Evolutionary conservation across 495 filamentous ascomycete genomes (phyloP).

Genomic region (Parachaetomium inaequale): DNA sequence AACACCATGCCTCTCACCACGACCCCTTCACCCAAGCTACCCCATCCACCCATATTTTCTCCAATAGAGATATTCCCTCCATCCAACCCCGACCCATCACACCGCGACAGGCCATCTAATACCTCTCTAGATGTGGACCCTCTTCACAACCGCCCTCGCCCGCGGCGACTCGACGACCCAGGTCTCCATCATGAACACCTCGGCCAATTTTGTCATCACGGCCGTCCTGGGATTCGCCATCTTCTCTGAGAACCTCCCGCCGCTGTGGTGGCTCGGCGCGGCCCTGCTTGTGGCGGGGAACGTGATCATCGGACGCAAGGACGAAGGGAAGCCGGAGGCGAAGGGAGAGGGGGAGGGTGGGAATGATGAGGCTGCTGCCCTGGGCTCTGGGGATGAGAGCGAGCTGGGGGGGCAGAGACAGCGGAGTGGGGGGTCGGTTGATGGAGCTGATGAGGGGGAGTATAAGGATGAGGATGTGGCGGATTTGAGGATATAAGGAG

Average conservation of each 20-base stretch:
- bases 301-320: slow-evolving; percentile 82
- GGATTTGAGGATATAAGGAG: slow-evolving; percentile 4
- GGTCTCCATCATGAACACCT: slow-evolving; percentile 90
- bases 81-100: too few relatives aligned
- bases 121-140: slow-evolving; percentile 71
- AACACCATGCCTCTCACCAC: neutral
- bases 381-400: neutral
- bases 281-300: slow-evolving; percentile 81
- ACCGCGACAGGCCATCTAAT: slow-evolving; percentile 20
- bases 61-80: neutral
- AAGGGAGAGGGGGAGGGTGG: neutral
- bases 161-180: slow-evolving; percentile 80
- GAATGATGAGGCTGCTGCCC: neutral
- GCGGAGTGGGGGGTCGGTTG: neutral
- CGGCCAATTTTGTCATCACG: slow-evolving; percentile 86
- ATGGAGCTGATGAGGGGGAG: neutral
- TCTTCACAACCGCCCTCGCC: slow-evolving; percentile 80
- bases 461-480: slow-evolving; percentile 23
- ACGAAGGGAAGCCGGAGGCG: slow-evolving; percentile 44
- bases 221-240: slow-evolving; percentile 65
- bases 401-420: neutral
- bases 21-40: too few relatives aligned
- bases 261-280: slow-evolving; percentile 87
- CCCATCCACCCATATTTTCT: neutral
- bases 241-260: slow-evolving; percentile 43